Evolutionary conservation across 805 yeast genomes (phyloP), one percentile per base, ranked within the genome.

Genomic region (Wickerhamomyces sydowiorum): DNA sequence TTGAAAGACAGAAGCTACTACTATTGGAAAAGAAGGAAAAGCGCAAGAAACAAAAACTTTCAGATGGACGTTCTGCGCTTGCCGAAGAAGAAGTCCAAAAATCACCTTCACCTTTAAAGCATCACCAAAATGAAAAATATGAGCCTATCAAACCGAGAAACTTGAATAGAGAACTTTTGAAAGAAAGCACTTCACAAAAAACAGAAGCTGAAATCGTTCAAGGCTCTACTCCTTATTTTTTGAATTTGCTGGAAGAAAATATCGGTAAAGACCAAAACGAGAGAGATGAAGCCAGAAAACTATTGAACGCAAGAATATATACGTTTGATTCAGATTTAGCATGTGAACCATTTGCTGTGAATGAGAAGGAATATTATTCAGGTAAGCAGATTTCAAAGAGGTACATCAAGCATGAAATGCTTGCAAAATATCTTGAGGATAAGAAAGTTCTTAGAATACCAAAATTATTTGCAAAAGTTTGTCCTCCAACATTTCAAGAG

Each of bases 401-500:
- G 36, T 82, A 78, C 50, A 52, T 82, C 2, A 58, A 69, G 0
- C 34, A 48, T 8, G 56, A 51, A 0, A 54, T 52, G 0, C 45
- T 86, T 4, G 56, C 61, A 1, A 34, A 46, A 5, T 52, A 73
- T 3, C 50, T 87, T 7, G 48, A 59, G 13, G 75, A 73, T 14
- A 72, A 75, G 45, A 78, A 80, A 49, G 57, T 82, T 1, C 60
- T 86, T 36, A 65, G 84, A 32, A 57, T 86, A 3, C 73, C 74
- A 9, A 78, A 80, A 49, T 58, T 84, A 3, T 70, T 77, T 50
- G 82, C 87, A 2, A 78, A 80, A 48, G 78, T 89, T 1, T 49
- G 59, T 23, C 82, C 93, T 2, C 93, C 96, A 0, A 67, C 75
- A 18, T 89, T 75, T 54, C 57, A 62, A 6, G 84, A 84, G 37